Base-by-base conservation (phyloP, 1,284 basidiomycete species). In the Amylostereum chailletii region DNA sequence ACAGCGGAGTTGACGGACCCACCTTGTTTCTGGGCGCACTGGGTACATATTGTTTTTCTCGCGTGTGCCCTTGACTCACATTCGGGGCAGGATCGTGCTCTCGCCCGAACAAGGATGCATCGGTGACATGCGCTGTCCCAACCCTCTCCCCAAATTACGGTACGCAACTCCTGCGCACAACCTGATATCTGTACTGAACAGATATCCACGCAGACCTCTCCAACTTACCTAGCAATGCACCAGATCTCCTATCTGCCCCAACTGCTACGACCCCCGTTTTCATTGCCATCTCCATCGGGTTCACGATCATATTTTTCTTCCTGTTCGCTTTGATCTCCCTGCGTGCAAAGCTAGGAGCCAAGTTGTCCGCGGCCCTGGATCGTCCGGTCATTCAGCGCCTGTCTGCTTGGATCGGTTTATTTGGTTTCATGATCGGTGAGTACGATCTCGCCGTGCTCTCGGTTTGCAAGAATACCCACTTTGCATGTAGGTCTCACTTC, bases 331-430 rank as follows among this genome's bases (percentile, higher is more conserved):
- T 83, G 46, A 80, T 81, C 39, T 79, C 84, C 3, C 77, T 88
- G 62, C 77, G 83, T 34, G 75, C 78, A 52, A 75, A 79, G 51
- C 74, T 88, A 68, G 78, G 81, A 31, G 69, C 58, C 49, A 81
- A 73, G 64, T 53, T 73, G 50, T 68, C 70, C 37, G 68, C 66
- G 8, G 50, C 65, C 4, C 68, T 87, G 51, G 81, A 81, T 43
- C 79, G 71, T 40, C 83, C 84, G 0, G 53, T 70, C 19, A 58
- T 85, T 5, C 83, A 86, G 52, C 74, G 74, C 30, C 56, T 68
- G 19, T 79, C 81, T 9, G 82, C 84, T 10, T 88, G 86, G 83
- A 70, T 87, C 52, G 86, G 87, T 3, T 70, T 88, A 44, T 69
- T 83, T 53, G 83, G 83, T 8, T 88, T 87, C 62, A 69, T 88